Base-by-base conservation (phyloP, 768 basidiomycete genomes). In the Leucogyrophana mollusca region DNA sequence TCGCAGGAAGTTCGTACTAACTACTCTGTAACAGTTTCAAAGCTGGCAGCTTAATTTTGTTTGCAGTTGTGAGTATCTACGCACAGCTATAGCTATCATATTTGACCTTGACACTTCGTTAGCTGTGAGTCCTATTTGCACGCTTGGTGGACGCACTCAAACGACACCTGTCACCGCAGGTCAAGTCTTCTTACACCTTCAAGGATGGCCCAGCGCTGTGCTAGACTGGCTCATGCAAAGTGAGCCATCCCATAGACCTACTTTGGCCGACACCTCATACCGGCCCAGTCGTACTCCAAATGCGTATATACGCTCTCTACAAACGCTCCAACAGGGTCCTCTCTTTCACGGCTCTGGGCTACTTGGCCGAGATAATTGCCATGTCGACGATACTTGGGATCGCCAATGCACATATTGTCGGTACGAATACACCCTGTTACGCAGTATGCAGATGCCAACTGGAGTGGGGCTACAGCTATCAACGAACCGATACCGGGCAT, bases 261-360 rank as follows among this genome's bases (percentile, higher is more conserved):
- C 9, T 21, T 33, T 22, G 30, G 14, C 9, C 13, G 13, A 40
- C 20, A 14, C 32, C 27, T 13, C 27, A 37, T n/a, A 21, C 3
- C 9, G 20, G 9, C 45, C 9, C 34, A 82, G 80, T 76, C 33
- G 80, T 82, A 49, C 68, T 83, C 13, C 80, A 81, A 63, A 75
- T 80, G 62, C 77, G 82, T 22, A 58, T 84, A n/a, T 82, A 80
- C 59, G 82, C 80, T 2, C 63, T 84, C 50, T 83, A 81, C 57
- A 74, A 73, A 40, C 56, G 78, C 18, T 70, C 79, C 61, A 78
- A 74, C 53, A 73, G 64, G 43, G 57, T 83, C 14, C 69, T 85
- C 3, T 60, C 60, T 3, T 44, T 77, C 16, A 79, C 80, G 74
- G 58, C 65, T 4, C 41, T 55, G 16, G 62, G 62, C 11, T 82